A percentile compares a stretch with the other conserved stretches of the same genome.
phyloP scores from a whole-genome alignment of 1,284 basidiomycete species.

The Cystobasidium slooffiae region DNA sequence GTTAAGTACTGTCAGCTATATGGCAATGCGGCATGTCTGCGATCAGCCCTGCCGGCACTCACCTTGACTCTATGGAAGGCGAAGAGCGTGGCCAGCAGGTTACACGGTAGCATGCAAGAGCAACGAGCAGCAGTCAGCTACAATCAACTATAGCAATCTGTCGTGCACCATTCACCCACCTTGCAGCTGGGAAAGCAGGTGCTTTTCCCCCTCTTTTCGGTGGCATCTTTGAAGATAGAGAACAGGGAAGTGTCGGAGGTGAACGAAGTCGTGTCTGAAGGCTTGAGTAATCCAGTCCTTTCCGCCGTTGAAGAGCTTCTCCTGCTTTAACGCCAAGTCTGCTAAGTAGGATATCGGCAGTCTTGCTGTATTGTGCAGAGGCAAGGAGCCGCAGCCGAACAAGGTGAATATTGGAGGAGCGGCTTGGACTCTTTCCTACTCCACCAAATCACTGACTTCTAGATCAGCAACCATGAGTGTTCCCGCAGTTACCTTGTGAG shows the following conservation, averaged over 20 bases:
- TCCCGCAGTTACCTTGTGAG: constrained; percentile 26
- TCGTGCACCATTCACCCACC: constrained; percentile 1
- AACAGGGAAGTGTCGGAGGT: neutral
- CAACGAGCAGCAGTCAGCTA: neutral
- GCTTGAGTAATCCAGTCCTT: no score
- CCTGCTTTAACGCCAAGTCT: no score
- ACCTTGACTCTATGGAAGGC: constrained; percentile 31
- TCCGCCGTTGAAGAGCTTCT: no score
- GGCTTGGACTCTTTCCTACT: neutral
- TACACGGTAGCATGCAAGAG: neutral
- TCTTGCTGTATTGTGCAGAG: no score
- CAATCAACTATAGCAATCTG: no score
- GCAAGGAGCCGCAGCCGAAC: no score
- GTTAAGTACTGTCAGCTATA: neutral
- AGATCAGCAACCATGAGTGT: constrained; percentile 19
- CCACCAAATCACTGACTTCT: neutral
- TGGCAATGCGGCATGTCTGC: no score
- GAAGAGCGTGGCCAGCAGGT: neutral
- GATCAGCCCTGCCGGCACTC: neutral
- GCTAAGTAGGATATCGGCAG: no score
- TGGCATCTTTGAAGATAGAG: constrained; percentile 12
- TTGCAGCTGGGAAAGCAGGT: constrained; percentile 39
- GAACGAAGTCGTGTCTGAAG: no score
- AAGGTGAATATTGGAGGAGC: no score
- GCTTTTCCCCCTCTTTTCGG: constrained; percentile 35